Evolutionary conservation across 2,329 filamentous ascomycete species (phyloP).

Genomic region (Stromatinia cepivora): DNA sequence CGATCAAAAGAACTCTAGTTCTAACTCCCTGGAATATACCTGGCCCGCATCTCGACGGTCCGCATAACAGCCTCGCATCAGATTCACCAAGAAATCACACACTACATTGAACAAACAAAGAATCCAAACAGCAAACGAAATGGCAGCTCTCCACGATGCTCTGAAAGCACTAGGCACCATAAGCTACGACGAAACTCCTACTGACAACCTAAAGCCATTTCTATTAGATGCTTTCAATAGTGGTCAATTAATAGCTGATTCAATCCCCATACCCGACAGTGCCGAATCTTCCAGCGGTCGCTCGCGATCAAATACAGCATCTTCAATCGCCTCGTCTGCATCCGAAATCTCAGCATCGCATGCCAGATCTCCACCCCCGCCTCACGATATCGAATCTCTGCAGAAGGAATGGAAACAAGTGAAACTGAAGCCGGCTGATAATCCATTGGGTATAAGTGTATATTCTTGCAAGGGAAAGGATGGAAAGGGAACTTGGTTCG

Average conservation of each 20-base stretch:
- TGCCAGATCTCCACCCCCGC: conserved; percentile 45
- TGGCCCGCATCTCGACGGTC: neutral
- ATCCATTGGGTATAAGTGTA: conserved; percentile 72
- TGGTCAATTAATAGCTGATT: conserved; percentile 72
- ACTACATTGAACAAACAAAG: neutral
- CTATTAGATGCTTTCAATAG: conserved; percentile 62
- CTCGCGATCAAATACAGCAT: conserved; percentile 57
- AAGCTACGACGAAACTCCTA: conserved; percentile 51
- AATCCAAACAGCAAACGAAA: conserved; percentile 36
- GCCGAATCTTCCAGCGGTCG: conserved; percentile 51
- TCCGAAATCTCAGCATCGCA: conserved; percentile 55
- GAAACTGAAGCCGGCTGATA: conserved; percentile 69
- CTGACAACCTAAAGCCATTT: conserved; percentile 54
- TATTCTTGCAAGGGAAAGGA: conserved; percentile 81
- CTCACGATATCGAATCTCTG: conserved; percentile 57
- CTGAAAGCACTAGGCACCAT: conserved; percentile 57
- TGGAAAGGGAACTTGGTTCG: conserved; percentile 86
- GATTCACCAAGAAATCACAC: neutral
- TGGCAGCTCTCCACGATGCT: conserved; percentile 60
- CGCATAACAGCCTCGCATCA: neutral
- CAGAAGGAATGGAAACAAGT: conserved; percentile 82
- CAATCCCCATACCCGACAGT: conserved; percentile 61
- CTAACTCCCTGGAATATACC: neutral
- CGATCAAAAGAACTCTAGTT: neutral
- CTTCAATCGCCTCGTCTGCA: conserved; percentile 48